Conservation (phyloP, 208 protist genomes). For the Acanthamoeba royreba region DNA sequence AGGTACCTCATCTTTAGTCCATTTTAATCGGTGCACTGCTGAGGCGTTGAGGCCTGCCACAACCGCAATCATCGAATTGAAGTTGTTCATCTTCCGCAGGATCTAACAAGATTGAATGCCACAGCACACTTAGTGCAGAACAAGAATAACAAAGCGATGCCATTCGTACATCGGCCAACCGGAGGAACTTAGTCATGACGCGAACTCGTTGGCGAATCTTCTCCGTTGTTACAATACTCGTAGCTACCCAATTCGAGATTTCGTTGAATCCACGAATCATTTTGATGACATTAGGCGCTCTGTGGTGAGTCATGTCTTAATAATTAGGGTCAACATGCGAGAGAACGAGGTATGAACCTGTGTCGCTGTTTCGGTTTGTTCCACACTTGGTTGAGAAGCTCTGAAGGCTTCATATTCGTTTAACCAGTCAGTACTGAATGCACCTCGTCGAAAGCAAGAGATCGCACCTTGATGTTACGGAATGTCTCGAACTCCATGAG, state of each 20-base stretch:
- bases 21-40: constrained; percentile 50
- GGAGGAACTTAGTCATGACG: neutral
- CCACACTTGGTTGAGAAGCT: neutral
- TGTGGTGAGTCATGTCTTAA: too few relatives aligned
- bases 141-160: too few relatives aligned
- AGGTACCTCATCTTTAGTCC: constrained; percentile 29
- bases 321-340: neutral
- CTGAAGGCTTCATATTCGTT: too few relatives aligned
- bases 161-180: neutral
- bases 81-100: constrained; percentile 57
- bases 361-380: neutral
- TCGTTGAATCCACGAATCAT: constrained; percentile 10
- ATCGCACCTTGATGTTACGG: neutral
- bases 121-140: too few relatives aligned
- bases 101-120: neutral
- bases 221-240: neutral
- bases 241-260: neutral
- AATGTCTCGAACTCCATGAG: constrained; percentile 69
- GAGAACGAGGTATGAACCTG: neutral
- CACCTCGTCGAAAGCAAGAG: too few relatives aligned
- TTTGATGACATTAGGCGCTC: neutral
- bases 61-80: constrained; percentile 52
- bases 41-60: constrained; percentile 36
- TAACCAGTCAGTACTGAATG: too few relatives aligned
- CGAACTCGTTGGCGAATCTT: neutral